Conservation (phyloP, 805 yeast genomes). For the Sugiyamaella marilandica region DNA sequence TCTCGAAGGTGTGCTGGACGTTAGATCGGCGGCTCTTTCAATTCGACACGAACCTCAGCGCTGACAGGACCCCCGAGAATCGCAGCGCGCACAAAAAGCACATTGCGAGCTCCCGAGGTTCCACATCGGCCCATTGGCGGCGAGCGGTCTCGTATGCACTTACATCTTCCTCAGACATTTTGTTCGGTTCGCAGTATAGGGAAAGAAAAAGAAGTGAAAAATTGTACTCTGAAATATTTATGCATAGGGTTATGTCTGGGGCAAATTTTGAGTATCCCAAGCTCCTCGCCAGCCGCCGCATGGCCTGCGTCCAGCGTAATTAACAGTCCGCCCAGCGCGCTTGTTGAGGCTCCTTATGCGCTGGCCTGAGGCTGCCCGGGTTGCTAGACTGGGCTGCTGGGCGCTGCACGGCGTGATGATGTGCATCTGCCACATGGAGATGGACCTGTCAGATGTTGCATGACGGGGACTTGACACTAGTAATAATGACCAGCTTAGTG, state of each 20-base stretch:
- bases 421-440: too few species aligned
- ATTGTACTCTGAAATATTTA: constrained; percentile 4
- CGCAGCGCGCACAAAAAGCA: neutral
- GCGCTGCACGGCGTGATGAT: too few species aligned
- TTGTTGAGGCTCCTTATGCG: too few species aligned
- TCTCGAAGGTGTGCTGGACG: constrained; percentile 83
- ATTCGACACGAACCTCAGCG: neutral
- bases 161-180: constrained; percentile 15
- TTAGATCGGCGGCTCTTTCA: neutral
- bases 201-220: constrained; percentile 6
- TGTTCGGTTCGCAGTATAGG: neutral
- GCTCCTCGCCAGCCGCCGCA: neutral
- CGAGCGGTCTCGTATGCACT: neutral
- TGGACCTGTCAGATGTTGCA: too few species aligned
- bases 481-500: too few species aligned
- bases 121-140: too few species aligned
- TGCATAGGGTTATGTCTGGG: constrained; percentile 4
- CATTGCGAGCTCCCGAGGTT: neutral
- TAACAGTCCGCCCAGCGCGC: neutral
- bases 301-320: neutral
- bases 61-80: neutral
- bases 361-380: too few species aligned
- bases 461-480: too few species aligned
- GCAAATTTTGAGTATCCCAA: neutral
- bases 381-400: too few species aligned